Evolutionary conservation across 768 basidiomycete species (phyloP).

Genomic region (Phlebiopsis flavidoalba): DNA sequence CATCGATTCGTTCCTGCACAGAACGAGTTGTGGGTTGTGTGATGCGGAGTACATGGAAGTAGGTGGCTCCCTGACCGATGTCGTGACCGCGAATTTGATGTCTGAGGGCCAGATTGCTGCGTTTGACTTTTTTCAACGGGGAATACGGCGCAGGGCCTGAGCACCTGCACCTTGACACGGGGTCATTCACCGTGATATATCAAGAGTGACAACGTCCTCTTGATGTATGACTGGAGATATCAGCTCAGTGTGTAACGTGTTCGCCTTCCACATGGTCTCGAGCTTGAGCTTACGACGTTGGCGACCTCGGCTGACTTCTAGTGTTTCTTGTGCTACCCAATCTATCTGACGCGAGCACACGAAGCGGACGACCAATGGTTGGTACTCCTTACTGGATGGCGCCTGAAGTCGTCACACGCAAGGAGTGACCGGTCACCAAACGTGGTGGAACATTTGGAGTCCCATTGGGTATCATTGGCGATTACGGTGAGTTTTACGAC

Average conservation of each 20-base stretch:
- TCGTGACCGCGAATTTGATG: constrained; percentile 95
- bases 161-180: constrained; percentile 93
- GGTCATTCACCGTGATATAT: constrained; percentile 98
- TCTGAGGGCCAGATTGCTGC: constrained; percentile 98
- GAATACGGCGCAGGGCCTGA: constrained; percentile 92
- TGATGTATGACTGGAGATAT: constrained; percentile 94
- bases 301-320: constrained; percentile 77
- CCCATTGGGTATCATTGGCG: constrained; percentile 95
- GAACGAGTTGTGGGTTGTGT: constrained; percentile 98
- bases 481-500: constrained; percentile 60
- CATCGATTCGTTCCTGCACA: constrained; percentile 96
- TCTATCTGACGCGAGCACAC: constrained; percentile 87
- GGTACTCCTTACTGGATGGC: constrained; percentile 99
- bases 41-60: constrained; percentile 99
- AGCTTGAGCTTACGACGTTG: constrained; percentile 2
- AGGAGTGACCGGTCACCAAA: constrained; percentile 96
- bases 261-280: neutral
- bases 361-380: constrained; percentile 97
- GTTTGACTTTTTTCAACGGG: constrained; percentile 86
- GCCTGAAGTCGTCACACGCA: constrained; percentile 94
- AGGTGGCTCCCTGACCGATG: constrained; percentile 92
- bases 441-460: constrained; percentile 99
- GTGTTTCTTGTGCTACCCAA: constrained; percentile 98
- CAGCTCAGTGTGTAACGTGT: constrained; percentile 86
- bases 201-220: constrained; percentile 95